Base-by-base conservation (phyloP, 1,139 yeast genomes). In the Debaryomyces nepalensis region DNA sequence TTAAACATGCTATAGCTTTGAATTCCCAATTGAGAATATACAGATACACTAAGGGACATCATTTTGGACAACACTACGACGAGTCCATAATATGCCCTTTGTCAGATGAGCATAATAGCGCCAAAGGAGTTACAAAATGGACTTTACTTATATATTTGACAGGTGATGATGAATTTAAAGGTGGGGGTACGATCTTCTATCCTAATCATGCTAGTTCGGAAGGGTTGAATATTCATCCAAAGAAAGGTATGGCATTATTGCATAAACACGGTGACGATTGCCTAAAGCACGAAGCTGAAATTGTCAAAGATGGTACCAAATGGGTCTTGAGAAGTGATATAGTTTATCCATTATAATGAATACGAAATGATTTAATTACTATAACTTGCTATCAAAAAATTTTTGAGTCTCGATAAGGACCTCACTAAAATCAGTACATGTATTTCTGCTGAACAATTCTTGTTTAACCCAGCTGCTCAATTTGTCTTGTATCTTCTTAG, bases 391-490 rank as follows among this genome's bases (percentile, higher is more conserved):
- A n/a, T n/a, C 47, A 45, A 64, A 66, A 47, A 63, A 66, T 11
- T 60, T 66, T 16, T 49, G 45, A 1, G 69, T 58, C 21, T 58
- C 52, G 6, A 47, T 45, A 8, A 62, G 33, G 1, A 59, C 45
- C 16, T 51, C 47, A 4, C 43, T 35, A 23, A 53, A 43, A 4
- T 39, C 14, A 4, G 42, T 27, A 12, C 40, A 33, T 9, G 36
- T 26, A 6, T 26, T 21, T 32, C 22, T 31, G 11, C 24, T 32
- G 12, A 18, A 26, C 18, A 44, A 14, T 42, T 85, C 58, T 20
- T 75, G 70, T 37, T 73, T 66, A 12, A 91, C 87, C 98, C 99
- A 91, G 2, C 75, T 74, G 31, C 96, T 87, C 29, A 91, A 65
- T 57, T 88, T 89, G 0, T 52, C 48, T 52, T 77, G 82, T 20